Base-by-base conservation (phyloP, 2,329 filamentous ascomycete species). In the Colletotrichum coccodes region DNA sequence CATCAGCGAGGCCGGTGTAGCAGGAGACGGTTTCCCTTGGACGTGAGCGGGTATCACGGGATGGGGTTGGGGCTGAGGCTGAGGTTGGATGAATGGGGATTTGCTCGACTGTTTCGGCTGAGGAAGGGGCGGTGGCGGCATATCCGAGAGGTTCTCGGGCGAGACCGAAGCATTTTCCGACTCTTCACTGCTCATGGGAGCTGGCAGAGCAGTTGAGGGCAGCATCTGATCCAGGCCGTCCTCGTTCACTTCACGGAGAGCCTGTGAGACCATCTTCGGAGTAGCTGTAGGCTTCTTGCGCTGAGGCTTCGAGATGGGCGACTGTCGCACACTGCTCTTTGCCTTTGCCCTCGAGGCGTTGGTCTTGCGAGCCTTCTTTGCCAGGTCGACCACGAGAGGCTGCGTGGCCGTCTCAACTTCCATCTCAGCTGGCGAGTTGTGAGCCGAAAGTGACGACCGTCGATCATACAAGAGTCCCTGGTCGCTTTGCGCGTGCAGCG, bases 1-100 rank as follows among this genome's bases (percentile, higher is more conserved):
- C 92, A 98, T 97, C 67, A 97, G 81, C 7, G 94, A 97, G 9
- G 95, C 94, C 1, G 94, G 94, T 0, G 94, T 97, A 1, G 94
- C 94, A 12, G 93, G 93, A 60, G 90, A 89, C 73, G 81, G 83
- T 59, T 83, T 84, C 26, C 80, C 82, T 32, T 78, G 76, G 4
- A 77, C 73, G 44, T 73, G 72, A 57, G 70, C 74, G 61, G 70
- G 72, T 9, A 75, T 54, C n/a, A 71, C 63, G 56, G 71, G 66
- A 30, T 75, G 71, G 40, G 71, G 75, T 26, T 61, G 62, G 23
- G 60, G 71, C 42, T 69, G 56, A 53, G 79, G 84, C 73, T 91
- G 88, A 6, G 90, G 86, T 59, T 83, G 81, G 23, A 94, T 87
- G 67, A 90, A 90, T 11, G 92, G 91, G 3, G 92, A 94, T 64